A percentile compares a stretch with the other conserved stretches of the same genome.
These are phyloP conservation scores for Echria macrotheca DNA, from an alignment of 495 filamentous ascomycete genomes.

Conservation along the genomic window DNA sequence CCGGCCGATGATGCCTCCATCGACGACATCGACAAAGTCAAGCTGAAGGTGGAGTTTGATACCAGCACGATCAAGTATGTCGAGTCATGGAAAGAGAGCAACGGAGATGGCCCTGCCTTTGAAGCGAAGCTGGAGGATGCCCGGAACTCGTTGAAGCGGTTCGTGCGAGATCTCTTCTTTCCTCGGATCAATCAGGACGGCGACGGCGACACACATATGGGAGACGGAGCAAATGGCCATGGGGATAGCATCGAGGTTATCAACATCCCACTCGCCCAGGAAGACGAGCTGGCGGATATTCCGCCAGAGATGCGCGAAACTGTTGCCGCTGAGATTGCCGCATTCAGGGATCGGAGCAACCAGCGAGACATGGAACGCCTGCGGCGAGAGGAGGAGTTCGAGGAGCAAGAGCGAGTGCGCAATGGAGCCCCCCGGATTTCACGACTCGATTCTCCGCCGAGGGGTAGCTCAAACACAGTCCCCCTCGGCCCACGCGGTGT, in stretches of 20 bases:
- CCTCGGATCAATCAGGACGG: conserved; percentile 50
- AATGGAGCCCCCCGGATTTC: conserved; percentile 59
- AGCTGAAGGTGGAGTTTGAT: conserved; percentile 73
- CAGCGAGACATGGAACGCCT: conserved; percentile 83
- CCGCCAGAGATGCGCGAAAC: conserved; percentile 95
- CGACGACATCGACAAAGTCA: conserved; percentile 60
- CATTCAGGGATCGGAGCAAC: conserved; percentile 87
- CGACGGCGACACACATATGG: conserved; percentile 62
- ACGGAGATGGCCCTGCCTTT: conserved; percentile 58
- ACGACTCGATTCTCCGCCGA: conserved; percentile 64
- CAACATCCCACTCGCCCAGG: conserved; percentile 80
- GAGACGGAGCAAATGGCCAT: conserved; percentile 51
- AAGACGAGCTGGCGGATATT: conserved; percentile 94
- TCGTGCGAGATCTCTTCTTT: conserved; percentile 66
- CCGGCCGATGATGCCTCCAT: conserved; percentile 43
- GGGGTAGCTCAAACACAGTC: conserved; percentile 56
- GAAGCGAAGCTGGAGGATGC: conserved; percentile 67
- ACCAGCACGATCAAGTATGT: conserved; percentile 72
- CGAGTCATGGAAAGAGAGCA: conserved; percentile 66
- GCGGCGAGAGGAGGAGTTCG: conserved; percentile 82
- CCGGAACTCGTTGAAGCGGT: conserved; percentile 54
- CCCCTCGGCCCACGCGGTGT: conserved; percentile 79
- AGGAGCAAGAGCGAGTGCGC: conserved; percentile 74
- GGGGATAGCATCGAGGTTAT: conserved; percentile 73
- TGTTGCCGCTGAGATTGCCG: conserved; percentile 88